These are phyloP conservation scores for Eucalyptus marginata DNA, from an alignment of 345 rosid species.

Conservation along the genomic window DNA sequence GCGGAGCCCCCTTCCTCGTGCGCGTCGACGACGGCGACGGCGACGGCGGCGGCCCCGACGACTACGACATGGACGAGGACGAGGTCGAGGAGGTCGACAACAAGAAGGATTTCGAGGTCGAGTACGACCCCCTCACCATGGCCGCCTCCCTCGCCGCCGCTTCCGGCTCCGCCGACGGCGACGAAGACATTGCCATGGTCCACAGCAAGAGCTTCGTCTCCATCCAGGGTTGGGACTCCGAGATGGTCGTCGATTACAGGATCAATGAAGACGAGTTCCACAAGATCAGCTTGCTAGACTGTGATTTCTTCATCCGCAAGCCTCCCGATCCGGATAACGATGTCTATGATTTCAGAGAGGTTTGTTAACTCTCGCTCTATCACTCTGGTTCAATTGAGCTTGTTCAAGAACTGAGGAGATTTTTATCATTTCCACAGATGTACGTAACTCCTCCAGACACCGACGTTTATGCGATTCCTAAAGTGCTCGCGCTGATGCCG, in stretches of 20 bases:
- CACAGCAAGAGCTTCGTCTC: slow-evolving; percentile 70
- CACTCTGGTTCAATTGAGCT: neutral
- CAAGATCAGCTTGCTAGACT: slow-evolving; percentile 71
- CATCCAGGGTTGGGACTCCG: slow-evolving; percentile 80
- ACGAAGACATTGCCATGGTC: slow-evolving; percentile 51
- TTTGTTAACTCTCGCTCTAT: neutral
- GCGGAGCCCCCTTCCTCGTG: slow-evolving; percentile 25
- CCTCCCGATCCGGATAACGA: slow-evolving; percentile 92
- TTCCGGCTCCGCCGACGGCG: slow-evolving; percentile 8
- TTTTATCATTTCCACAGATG: slow-evolving; percentile 33
- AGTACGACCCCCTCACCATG: slow-evolving; percentile 47
- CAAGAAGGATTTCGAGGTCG: slow-evolving; percentile 84
- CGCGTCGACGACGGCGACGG: slow-evolving; percentile 68
- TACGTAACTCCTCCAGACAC: slow-evolving; percentile 96
- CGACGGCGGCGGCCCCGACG: slow-evolving; percentile 53
- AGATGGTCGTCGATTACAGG: slow-evolving; percentile 78
- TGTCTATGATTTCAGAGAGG: slow-evolving; percentile 97
- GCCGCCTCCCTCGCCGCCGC: neutral
- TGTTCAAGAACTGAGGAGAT: neutral
- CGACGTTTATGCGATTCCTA: slow-evolving; percentile 78
- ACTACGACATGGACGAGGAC: slow-evolving; percentile 78
- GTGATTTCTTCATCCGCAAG: slow-evolving; percentile 89
- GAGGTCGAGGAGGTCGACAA: slow-evolving; percentile 85
- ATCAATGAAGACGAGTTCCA: slow-evolving; percentile 94
- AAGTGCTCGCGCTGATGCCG: slow-evolving; percentile 86